Evolutionary conservation across 768 basidiomycete genomes (phyloP).

Genomic region (Tylopilus plumbeoviolaceoides): DNA sequence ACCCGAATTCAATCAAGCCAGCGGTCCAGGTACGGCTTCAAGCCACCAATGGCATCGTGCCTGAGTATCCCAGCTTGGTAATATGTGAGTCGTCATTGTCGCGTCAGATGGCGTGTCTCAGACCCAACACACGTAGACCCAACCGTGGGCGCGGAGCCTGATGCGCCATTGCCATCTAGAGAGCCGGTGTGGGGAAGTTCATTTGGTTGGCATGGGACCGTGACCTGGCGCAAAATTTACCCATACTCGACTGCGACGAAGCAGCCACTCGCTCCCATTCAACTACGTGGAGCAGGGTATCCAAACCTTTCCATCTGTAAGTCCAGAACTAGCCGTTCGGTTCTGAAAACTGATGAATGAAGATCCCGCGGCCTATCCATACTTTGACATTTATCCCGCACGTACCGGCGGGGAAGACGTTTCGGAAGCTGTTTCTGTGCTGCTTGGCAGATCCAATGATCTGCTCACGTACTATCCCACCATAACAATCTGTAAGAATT

Average conservation of each 20-base stretch:
- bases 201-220: slow-evolving; percentile 18
- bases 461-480: slow-evolving; percentile 28
- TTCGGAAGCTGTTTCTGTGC: neutral
- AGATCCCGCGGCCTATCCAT: slow-evolving; percentile 42
- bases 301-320: slow-evolving; percentile 20
- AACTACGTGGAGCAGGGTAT: slow-evolving; percentile 12
- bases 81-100: slow-evolving; percentile 25
- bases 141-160: slow-evolving; percentile 31
- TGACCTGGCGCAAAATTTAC: slow-evolving; percentile 17
- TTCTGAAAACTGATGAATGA: slow-evolving; percentile 3
- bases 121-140: slow-evolving; percentile 33
- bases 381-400: slow-evolving; percentile 39
- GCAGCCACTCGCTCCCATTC: slow-evolving; percentile 1
- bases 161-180: slow-evolving; percentile 23
- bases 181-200: slow-evolving; percentile 12
- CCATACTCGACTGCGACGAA: slow-evolving; percentile 7
- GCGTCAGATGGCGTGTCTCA: neutral
- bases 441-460: neutral
- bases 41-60: slow-evolving; percentile 6
- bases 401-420: slow-evolving; percentile 1
- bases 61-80: slow-evolving; percentile 26
- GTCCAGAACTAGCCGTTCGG: neutral
- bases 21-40: slow-evolving; percentile 5
- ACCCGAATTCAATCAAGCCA: slow-evolving; percentile 12
- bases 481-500: slow-evolving; percentile 34